A percentile compares a stretch with the other conserved stretches of the same genome.
These are phyloP conservation scores for Jacaranda mimosifolia DNA, from an alignment of 257 asterid species.

Conservation along the genomic window DNA sequence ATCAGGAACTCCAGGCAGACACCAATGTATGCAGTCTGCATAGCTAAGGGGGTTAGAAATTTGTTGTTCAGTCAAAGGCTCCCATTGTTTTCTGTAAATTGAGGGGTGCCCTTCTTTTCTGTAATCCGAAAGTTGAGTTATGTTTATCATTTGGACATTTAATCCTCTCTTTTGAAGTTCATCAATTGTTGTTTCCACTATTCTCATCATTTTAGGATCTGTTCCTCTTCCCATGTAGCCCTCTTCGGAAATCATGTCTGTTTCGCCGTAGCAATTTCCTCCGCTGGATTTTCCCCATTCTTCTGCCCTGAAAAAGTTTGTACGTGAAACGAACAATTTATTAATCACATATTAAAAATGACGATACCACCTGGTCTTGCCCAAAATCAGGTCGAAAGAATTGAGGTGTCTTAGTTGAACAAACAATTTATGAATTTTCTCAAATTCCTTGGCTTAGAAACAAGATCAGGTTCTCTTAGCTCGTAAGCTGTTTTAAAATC, in stretches of 20 bases:
- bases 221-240: conserved; percentile 74
- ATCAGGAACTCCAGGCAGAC: conserved; percentile 96
- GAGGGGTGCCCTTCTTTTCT: conserved; percentile 94
- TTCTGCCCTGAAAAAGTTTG: conserved; percentile 60
- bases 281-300: conserved; percentile 72
- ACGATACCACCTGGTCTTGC: too few relatives aligned
- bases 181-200: conserved; percentile 61
- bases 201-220: conserved; percentile 78
- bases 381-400: too few relatives aligned
- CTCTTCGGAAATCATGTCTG: conserved; percentile 54
- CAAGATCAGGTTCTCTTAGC: too few relatives aligned
- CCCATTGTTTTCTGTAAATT: conserved; percentile 78
- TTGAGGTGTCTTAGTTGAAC: too few relatives aligned
- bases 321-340: background rate
- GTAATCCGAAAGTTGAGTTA: conserved; percentile 83
- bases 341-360: too few relatives aligned
- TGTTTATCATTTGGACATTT: conserved; percentile 68
- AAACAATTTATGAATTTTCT: too few relatives aligned
- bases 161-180: conserved; percentile 62
- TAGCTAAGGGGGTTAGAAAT: conserved; percentile 60
- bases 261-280: conserved; percentile 68
- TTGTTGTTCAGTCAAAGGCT: conserved; percentile 62
- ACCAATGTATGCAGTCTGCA: conserved; percentile 94
- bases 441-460: too few relatives aligned
- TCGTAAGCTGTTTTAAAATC: too few relatives aligned